A percentile compares a stretch with the other conserved stretches of the same genome.
These are phyloP conservation scores for Alternaria brassicicola DNA, from an alignment of 2,329 filamentous ascomycete genomes.

Conservation along the genomic window DNA sequence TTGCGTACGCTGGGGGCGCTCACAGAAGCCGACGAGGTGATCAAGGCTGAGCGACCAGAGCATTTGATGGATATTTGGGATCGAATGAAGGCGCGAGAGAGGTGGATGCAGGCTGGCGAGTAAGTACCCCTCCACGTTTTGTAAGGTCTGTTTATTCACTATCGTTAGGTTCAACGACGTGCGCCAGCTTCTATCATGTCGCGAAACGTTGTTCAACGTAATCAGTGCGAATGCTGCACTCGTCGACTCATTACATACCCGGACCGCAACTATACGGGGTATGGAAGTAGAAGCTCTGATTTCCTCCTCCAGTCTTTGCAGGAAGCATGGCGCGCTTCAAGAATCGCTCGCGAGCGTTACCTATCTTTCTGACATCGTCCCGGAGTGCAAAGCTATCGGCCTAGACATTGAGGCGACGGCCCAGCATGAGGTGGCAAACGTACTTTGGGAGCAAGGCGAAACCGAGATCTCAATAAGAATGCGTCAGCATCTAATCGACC, in stretches of 20 bases:
- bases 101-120: conserved; percentile 85
- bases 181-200: conserved; percentile 78
- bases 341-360: conserved; percentile 87
- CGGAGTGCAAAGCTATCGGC: conserved; percentile 70
- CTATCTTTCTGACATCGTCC: conserved; percentile 77
- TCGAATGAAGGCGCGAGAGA: conserved; percentile 68
- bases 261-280: conserved; percentile 67
- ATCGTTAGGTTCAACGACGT: conserved; percentile 73
- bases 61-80: conserved; percentile 68
- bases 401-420: conserved; percentile 78
- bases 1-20: conserved; percentile 67
- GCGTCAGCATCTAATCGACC: conserved; percentile 69
- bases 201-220: conserved; percentile 81
- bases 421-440: conserved; percentile 82
- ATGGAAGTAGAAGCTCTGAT: conserved; percentile 80
- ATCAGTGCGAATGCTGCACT: conserved; percentile 73
- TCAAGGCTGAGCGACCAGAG: conserved; percentile 64
- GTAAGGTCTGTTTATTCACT: conserved; percentile 38
- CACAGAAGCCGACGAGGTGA: conserved; percentile 79
- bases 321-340: conserved; percentile 80
- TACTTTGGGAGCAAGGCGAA: conserved; percentile 93
- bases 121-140: conserved; percentile 52
- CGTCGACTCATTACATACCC: conserved; percentile 65
- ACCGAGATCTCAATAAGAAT: conserved; percentile 87
- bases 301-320: conserved; percentile 74